Evolutionary conservation across 2,329 filamentous ascomycete genomes (phyloP).

Genomic region (Pseudogymnoascus sp.): DNA sequence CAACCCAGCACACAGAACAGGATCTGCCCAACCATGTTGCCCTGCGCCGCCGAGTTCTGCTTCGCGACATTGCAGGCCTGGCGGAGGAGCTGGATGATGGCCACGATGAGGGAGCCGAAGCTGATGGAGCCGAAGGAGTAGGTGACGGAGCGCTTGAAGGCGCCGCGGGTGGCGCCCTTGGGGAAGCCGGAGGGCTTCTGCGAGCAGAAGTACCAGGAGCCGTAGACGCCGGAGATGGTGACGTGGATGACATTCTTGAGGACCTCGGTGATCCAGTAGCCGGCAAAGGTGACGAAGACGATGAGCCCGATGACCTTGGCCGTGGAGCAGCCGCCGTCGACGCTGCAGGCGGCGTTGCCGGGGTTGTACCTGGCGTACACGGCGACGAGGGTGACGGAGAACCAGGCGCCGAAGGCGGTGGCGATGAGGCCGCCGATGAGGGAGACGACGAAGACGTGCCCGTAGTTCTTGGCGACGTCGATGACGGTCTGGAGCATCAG

Average conservation of each 20-base stretch:
- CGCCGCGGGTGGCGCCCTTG: slow-evolving; percentile 71
- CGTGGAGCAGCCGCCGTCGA: slow-evolving; percentile 51
- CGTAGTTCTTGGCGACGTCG: slow-evolving; percentile 73
- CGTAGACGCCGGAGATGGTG: slow-evolving; percentile 80
- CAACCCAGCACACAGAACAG: slow-evolving; percentile 71
- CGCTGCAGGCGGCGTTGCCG: slow-evolving; percentile 37
- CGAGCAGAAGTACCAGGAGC: slow-evolving; percentile 81
- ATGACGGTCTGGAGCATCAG: slow-evolving; percentile 83
- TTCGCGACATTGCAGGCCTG: slow-evolving; percentile 75
- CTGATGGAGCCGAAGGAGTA: slow-evolving; percentile 91
- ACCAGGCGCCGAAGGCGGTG: slow-evolving; percentile 75
- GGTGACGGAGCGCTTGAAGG: slow-evolving; percentile 71
- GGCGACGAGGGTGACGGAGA: slow-evolving; percentile 74
- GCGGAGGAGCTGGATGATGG: slow-evolving; percentile 76
- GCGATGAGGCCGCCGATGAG: slow-evolving; percentile 72
- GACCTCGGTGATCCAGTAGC: slow-evolving; percentile 91
- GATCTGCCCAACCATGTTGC: slow-evolving; percentile 59
- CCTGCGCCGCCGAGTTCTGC: slow-evolving; percentile 53
- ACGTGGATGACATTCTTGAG: slow-evolving; percentile 90
- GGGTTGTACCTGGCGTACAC: slow-evolving; percentile 82
- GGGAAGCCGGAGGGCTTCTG: slow-evolving; percentile 58
- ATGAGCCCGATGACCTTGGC: slow-evolving; percentile 77
- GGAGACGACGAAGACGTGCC: slow-evolving; percentile 80
- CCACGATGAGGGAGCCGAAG: slow-evolving; percentile 76
- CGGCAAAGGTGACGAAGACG: slow-evolving; percentile 81